These are phyloP conservation scores for Triglochin maritima DNA, from an alignment of 106 monocot genomes.

Conservation along the genomic window DNA sequence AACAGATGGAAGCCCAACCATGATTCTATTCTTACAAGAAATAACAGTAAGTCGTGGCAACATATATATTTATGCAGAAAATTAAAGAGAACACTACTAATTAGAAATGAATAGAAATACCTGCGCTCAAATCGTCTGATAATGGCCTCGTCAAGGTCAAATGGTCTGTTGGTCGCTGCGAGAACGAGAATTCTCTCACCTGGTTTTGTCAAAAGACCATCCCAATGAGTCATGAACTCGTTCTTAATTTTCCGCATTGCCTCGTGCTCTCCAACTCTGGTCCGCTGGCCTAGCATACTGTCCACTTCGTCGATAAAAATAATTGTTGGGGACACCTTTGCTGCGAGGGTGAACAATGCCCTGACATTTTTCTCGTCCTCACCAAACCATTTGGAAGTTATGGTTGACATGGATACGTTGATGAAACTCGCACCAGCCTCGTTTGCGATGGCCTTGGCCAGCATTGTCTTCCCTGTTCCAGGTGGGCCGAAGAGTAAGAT, in stretches of 20 bases:
- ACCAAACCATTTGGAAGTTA: slow-evolving; percentile 99
- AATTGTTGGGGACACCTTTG: slow-evolving; percentile 79
- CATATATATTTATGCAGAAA: background rate
- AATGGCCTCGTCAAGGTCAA: slow-evolving; percentile 92
- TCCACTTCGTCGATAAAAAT: slow-evolving; percentile 91
- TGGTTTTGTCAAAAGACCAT: slow-evolving; percentile 64
- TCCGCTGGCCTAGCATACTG: slow-evolving; percentile 85
- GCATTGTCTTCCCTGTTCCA: slow-evolving; percentile 86
- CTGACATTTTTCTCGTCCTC: slow-evolving; percentile 89
- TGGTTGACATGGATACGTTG: slow-evolving; percentile 82
- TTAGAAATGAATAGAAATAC: slow-evolving; percentile 10
- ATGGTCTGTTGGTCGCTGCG: slow-evolving; percentile 81
- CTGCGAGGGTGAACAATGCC: slow-evolving; percentile 71
- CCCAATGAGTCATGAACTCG: slow-evolving; percentile 93
- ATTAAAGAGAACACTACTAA: background rate
- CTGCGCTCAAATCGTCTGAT: slow-evolving; percentile 86
- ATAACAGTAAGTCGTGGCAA: background rate
- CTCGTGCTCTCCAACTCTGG: slow-evolving; percentile 72
- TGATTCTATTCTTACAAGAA: slow-evolving; percentile 36
- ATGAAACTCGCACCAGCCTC: slow-evolving; percentile 92
- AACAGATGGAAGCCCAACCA: slow-evolving; percentile 61
- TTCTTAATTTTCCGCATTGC: slow-evolving; percentile 87
- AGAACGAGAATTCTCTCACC: slow-evolving; percentile 81
- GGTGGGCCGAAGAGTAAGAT: slow-evolving; percentile 86
- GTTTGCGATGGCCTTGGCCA: slow-evolving; percentile 87